Evolutionary conservation across 169 alveolate species (phyloP), one percentile per base, ranked within the genome.

Genomic region (Eimeria sp.): DNA sequence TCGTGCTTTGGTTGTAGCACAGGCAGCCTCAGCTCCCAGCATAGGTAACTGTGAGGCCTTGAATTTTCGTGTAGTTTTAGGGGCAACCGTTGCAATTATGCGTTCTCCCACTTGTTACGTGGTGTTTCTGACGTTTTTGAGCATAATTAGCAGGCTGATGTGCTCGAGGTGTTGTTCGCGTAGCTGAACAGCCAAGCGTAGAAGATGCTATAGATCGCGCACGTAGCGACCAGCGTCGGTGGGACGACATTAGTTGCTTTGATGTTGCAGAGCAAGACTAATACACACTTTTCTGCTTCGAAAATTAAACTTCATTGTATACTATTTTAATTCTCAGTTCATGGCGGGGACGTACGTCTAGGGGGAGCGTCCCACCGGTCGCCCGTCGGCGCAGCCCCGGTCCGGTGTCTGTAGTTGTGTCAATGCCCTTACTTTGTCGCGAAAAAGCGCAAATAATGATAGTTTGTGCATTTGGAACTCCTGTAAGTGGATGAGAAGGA

Each of bases 381-480:
- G 78, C 78, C 78, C 20, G 78, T 70, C 78, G 78, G 49, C 47
- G 14, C 78, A 70, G 78, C 78, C 78, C 78, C 78, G 49, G 78
- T 70, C 25, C 22, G 78, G 49, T 7, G 10, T n/a, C 3, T 30
- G 45, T 10, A 10, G 78, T 70, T n/a, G 11, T n/a, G 10, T 3
- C 27, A 13, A n/a, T 65, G 78, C 25, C 27, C 25, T 13, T 6
- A n/a, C 30, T 70, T n/a, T 70, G 5, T 70, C 20, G 20, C 78
- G 11, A 70, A 30, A 70, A 70, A 10, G 20, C n/a, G 78, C 25
- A 70, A 70, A 70, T 5, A 70, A 6, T 7, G 14, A 4, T 49
- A 70, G 49, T 30, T 70, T 30, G 5, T 70, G 18, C 78, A 30
- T n/a, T n/a, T 70, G 5, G 11, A 70, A 70, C 13, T 0, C 25